Percentiles rank a stretch among this genome's conserved stretches.
phyloP scores from a whole-genome alignment of 805 yeast species.

The Komagataella ulmi region DNA sequence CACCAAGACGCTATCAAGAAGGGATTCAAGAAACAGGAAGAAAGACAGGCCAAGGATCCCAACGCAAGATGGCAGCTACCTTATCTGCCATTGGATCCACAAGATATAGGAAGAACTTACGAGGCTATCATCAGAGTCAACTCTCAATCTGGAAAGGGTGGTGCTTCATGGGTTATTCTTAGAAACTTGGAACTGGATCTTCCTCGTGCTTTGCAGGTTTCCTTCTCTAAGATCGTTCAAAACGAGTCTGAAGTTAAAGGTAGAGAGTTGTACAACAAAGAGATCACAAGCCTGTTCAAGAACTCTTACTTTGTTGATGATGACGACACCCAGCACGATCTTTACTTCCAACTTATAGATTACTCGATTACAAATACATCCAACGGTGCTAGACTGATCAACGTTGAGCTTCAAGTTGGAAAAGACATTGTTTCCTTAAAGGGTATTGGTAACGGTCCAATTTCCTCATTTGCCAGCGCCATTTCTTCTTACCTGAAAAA shows the following conservation, averaged over 20 bases:
- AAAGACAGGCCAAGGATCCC: conserved; percentile 29
- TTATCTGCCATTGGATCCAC: conserved; percentile 69
- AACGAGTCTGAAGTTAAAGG: conserved; percentile 49
- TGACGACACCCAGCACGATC: conserved; percentile 21
- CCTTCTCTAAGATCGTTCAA: conserved; percentile 56
- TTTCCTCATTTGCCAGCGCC: conserved; percentile 61
- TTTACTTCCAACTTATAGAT: not conserved
- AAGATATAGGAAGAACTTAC: conserved; percentile 68
- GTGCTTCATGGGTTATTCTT: conserved; percentile 73
- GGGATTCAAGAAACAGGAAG: conserved; percentile 31
- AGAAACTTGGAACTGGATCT: conserved; percentile 60
- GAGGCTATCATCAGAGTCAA: conserved; percentile 77
- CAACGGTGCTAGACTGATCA: conserved; percentile 27
- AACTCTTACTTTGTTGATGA: conserved; percentile 33
- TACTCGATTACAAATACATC: conserved; percentile 7
- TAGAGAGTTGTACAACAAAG: conserved; percentile 56
- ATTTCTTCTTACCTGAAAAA: conserved; percentile 36
- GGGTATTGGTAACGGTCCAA: conserved; percentile 71
- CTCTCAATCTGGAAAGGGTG: conserved; percentile 83
- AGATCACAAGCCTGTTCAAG: conserved; percentile 46
- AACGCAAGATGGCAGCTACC: conserved; percentile 55
- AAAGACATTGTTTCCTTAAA: conserved; percentile 20
- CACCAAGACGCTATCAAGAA: conserved; percentile 24
- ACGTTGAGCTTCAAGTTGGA: conserved; percentile 24
- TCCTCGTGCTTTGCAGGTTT: conserved; percentile 60